Base-by-base conservation (phyloP, 768 basidiomycete genomes). In the Lactifluus hygrophoroides region DNA sequence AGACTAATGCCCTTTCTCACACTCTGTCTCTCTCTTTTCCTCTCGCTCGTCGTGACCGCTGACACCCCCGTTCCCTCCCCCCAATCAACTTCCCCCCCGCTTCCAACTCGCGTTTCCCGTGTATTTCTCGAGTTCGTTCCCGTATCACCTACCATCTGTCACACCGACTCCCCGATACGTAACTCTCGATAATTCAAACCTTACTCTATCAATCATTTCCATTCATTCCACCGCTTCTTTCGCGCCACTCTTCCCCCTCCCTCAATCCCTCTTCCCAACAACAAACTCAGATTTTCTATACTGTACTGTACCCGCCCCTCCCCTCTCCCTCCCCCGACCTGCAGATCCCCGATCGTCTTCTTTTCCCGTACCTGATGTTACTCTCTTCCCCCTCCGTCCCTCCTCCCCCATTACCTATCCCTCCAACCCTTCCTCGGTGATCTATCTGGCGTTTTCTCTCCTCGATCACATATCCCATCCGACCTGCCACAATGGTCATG, bases 1-100 rank as follows among this genome's bases (percentile, higher is more conserved):
- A 51, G 60, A 47, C 51, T 51, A 51, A 58, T 58, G 51, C 50
- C 16, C n/a, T 44, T 21, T 21, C 30, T 23, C 53, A n/a, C 44
- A 28, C 44, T 14, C 23, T 27, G 25, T 2, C 34, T 51, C 30
- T 17, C 42, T 21, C 30, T 13, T 7, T 16, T n/a, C 5, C n/a
- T 21, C 28, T 10, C n/a, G 27, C 21, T 13, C 42, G 4, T 6
- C 23, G 17, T 27, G 40, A 7, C 37, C 57, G 32, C 57, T 35
- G 32, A 40, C 16, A 17, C 30, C 8, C 10, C 38, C 52, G 32
- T 45, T 17, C 57, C 27, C 49, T 30, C 47, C 21, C 48, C 30
- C 30, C n/a, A 5, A n/a, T 21, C 55, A 37, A n/a, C 44, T 9
- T 51, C 49, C 16, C 23, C 16, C 8, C 42, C 21, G 8, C 42